These are phyloP conservation scores for Entomortierella lignicola DNA, from an alignment of 192 early-diverging fungal genomes.

Conservation along the genomic window DNA sequence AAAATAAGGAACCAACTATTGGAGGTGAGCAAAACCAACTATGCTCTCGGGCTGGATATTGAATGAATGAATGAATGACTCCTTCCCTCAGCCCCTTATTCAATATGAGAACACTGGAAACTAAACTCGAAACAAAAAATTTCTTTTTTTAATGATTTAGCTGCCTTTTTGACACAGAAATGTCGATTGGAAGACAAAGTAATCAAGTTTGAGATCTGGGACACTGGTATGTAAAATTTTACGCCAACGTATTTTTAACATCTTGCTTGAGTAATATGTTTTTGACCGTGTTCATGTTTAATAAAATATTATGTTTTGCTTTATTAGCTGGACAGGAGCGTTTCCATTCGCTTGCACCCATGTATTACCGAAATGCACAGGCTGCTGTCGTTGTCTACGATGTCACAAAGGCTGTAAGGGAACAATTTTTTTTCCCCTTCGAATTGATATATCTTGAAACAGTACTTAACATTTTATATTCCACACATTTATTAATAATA, in stretches of 20 bases:
- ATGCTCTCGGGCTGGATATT: not conserved
- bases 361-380: conserved; percentile 99
- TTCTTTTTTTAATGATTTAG: conserved; percentile 39
- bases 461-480: too few relatives aligned
- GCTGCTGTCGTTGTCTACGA: conserved; percentile 98
- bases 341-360: conserved; percentile 94
- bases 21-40: conserved; percentile 72
- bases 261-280: too few relatives aligned
- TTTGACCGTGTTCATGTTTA: too few relatives aligned
- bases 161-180: conserved; percentile 92
- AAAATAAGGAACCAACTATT: conserved; percentile 99
- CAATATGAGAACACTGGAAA: too few relatives aligned
- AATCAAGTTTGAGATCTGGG: conserved; percentile 90
- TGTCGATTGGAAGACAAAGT: conserved; percentile 88
- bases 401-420: conserved; percentile 81
- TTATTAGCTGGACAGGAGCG: conserved; percentile 91
- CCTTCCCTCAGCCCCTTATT: conserved; percentile 12
- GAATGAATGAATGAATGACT: too few relatives aligned
- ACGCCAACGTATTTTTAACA: not conserved
- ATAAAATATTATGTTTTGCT: not conserved
- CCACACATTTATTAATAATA: conserved; percentile 12
- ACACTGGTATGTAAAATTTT: conserved; percentile 61
- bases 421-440: conserved; percentile 1
- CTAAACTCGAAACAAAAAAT: too few relatives aligned
- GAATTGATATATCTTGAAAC: not conserved